Base-by-base conservation (phyloP, 2,329 filamentous ascomycete genomes). In the Xenosphaeropsis pyriputrescens region DNA sequence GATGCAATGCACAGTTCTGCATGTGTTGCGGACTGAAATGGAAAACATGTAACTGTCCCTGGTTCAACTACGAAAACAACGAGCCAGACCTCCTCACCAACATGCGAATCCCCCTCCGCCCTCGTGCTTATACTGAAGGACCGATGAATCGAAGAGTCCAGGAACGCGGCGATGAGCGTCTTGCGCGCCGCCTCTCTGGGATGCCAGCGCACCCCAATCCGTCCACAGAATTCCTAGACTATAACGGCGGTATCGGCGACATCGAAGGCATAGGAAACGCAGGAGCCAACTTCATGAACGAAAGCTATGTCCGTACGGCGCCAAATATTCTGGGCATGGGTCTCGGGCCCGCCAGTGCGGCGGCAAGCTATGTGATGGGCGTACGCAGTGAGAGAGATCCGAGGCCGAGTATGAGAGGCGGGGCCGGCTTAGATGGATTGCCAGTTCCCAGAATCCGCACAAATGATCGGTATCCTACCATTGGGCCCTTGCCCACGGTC, bases 1-100 rank as follows among this genome's bases (percentile, higher is more conserved):
- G 76, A 39, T 93, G 86, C 51, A 79, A 73, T 38, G 83, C 83
- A 18, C 72, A 93, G 49, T 93, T 93, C 51, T 94, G 86, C 60
- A 86, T 91, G 72, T 69, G 84, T 18, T 94, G 86, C 53, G 85
- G 82, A 16, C 54, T 64, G 22, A 81, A 81, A 48, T 93, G 85
- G 85, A 89, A 85, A 59, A 76, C 68, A 1, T 93, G 85, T 52
- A 75, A 82, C 38, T 93, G 85, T 47, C 79, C 82, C 0, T 84
- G 77, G 75, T 86, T 88, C 63, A 82, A 77, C 52, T 72, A 77
- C 48, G 67, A 73, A 18, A 48, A 52, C 3, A 54, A 61, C 5
- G 72, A 75, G 37, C 61, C 60, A 11, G 75, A 80, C 45, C 63
- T 63, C 3, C 54, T 72, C 8, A 62, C 67, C 12, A 65, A 72